Conservation (phyloP, 2,329 filamentous ascomycete species). For the Phialophora tarda region DNA sequence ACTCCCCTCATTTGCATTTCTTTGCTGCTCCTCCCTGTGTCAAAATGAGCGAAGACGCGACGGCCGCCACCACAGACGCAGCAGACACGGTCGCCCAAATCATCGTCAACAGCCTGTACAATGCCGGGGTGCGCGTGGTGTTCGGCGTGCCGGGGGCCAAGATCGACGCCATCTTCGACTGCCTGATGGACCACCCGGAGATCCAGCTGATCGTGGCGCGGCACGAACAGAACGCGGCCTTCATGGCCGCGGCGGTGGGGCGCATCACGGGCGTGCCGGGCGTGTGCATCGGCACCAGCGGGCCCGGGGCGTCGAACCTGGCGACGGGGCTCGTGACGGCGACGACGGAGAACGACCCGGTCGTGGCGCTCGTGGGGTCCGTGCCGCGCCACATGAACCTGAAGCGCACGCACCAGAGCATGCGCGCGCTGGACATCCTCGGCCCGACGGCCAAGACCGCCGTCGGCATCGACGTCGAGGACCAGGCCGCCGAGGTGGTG, state of each 20-base stretch:
- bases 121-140: constrained; percentile 54
- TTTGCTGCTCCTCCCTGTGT: too few species aligned
- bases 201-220: constrained; percentile 56
- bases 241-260: constrained; percentile 57
- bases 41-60: constrained; percentile 34
- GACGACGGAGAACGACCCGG: constrained; percentile 56
- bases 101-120: constrained; percentile 42
- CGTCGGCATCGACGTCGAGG: constrained; percentile 52
- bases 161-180: constrained; percentile 57
- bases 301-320: constrained; percentile 56
- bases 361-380: constrained; percentile 57
- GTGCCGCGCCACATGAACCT: constrained; percentile 53
- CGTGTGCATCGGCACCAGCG: constrained; percentile 56
- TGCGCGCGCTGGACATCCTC: constrained; percentile 54
- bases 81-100: constrained; percentile 33
- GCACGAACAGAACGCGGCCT: constrained; percentile 58
- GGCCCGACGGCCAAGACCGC: constrained; percentile 53
- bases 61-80: too few species aligned
- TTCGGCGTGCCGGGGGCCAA: constrained; percentile 46
- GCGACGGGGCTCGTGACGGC: constrained; percentile 56
- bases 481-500: constrained; percentile 56
- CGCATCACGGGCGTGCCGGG: constrained; percentile 55
- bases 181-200: constrained; percentile 53
- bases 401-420: constrained; percentile 56
- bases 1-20: too few species aligned